Evolutionary conservation across 306 rosid species (phyloP), one percentile per base, ranked within the genome.

Genomic region (Elaeagnus macrophylla): DNA sequence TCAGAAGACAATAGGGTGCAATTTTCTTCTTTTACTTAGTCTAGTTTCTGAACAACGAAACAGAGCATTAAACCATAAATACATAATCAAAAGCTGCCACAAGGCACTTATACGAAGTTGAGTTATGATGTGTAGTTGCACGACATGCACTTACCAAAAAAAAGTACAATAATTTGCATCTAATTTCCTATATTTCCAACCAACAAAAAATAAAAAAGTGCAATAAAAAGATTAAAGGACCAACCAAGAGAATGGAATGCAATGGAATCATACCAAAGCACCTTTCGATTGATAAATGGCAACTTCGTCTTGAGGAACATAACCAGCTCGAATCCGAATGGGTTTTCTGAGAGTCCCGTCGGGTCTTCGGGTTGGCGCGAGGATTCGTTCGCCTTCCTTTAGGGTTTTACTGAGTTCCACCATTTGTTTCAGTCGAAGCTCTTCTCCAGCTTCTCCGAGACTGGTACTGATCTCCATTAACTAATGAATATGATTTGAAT

Each of bases 331-430:
- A 76, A 93, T 84, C 54, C 95, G 89, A 57, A 82, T 66, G 60
- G 83, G 75, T 60, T 87, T 93, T 1, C 99, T 87, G 63, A 77
- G 75, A 56, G 96, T 87, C 9, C 99, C 96, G 55, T 93, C 99
- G 48, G 99, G 99, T 42, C 99, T 64, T 18, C 94, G 70, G 0
- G 95, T 84, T 48, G 96, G 95, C 17, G 75, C 94, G 37, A 93
- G 58, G 48, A 93, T 64, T 54, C 94, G 81, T 71, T 93, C 96
- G 12, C 95, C 96, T 65, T 91, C 82, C 49, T 84, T 90, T 60
- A 84, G 86, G 80, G 67, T 70, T 83, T 82, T 80, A 60, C 61
- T 69, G 0, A 76, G 69, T 32, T 77, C 89, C 43, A 51, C 65
- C 69, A 70, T 16, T 39, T 71, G 58, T 35, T 56, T 54, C 11